Evolutionary conservation across 352 stramenopile species (phyloP).

Genomic region (Phytophthora sansomeana): DNA sequence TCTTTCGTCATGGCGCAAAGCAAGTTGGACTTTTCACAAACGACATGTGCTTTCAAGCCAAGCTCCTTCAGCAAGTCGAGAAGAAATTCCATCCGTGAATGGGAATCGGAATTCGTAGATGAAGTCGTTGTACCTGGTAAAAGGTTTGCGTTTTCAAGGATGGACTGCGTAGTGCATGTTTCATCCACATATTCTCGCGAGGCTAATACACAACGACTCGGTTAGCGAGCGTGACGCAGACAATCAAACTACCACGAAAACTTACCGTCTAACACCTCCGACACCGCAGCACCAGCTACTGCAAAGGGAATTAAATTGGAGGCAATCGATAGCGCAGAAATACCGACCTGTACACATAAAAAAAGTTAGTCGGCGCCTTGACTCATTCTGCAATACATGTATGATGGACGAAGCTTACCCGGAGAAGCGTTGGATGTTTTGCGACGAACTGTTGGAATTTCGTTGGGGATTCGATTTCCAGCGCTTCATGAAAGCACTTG

Average conservation of each 20-base stretch:
- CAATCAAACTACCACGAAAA: background rate
- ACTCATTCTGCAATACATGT: background rate
- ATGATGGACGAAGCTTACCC: background rate
- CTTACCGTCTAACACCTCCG: conserved; percentile 1
- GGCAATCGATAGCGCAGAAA: conserved; percentile 9
- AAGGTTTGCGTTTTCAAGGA: background rate
- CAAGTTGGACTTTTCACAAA: background rate
- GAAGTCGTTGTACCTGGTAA: background rate
- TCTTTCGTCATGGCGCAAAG: background rate
- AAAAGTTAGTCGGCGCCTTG: conserved; percentile 4
- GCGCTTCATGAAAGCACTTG: conserved; percentile 11
- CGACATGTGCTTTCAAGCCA: background rate
- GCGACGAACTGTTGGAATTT: conserved; percentile 1
- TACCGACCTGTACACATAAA: conserved; percentile 4
- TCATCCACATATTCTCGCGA: background rate
- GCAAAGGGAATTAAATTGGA: conserved; percentile 4
- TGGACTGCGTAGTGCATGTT: background rate
- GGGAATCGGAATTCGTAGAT: background rate
- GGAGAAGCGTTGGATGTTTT: background rate
- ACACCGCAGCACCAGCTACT: conserved; percentile 2
- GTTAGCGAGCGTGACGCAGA: background rate
- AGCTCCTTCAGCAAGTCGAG: background rate
- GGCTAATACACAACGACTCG: background rate
- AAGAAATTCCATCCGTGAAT: background rate
- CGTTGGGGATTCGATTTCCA: background rate